A percentile compares a stretch with the other conserved stretches of the same genome.
Conservation (phyloP, 2,329 filamentous ascomycete genomes). For the Neofusicoccum umdonicola region DNA sequence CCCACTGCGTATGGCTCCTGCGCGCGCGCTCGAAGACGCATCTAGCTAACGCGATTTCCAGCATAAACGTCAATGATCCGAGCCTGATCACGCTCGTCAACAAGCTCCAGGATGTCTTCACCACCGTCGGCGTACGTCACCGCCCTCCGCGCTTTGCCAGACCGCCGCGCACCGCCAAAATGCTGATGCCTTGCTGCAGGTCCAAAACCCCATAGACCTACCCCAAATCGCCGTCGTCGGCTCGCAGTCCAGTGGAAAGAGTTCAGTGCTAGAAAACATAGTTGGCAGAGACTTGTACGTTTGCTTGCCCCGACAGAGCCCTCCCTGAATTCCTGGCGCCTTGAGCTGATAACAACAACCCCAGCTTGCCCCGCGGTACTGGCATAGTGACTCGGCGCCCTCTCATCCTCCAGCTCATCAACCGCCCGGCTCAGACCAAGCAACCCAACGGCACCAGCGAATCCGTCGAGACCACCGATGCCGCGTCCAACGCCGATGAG, state of each 20-base stretch:
- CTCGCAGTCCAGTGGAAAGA: slow-evolving; percentile 98
- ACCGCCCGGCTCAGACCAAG: slow-evolving; percentile 65
- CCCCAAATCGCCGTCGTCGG: slow-evolving; percentile 98
- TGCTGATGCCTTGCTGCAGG: slow-evolving; percentile 50
- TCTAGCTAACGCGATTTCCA: slow-evolving; percentile 32
- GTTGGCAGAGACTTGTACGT: slow-evolving; percentile 97
- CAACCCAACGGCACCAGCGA: slow-evolving; percentile 69
- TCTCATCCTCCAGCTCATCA: slow-evolving; percentile 96
- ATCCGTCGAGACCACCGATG: slow-evolving; percentile 69
- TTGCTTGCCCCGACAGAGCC: not conserved
- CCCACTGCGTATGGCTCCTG: slow-evolving; percentile 36
- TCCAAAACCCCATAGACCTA: slow-evolving; percentile 98
- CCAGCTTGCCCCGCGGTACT: slow-evolving; percentile 89
- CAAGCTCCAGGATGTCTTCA: slow-evolving; percentile 99
- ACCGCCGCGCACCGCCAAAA: slow-evolving; percentile 17
- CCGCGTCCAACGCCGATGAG: slow-evolving; percentile 87
- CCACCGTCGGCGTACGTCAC: slow-evolving; percentile 76
- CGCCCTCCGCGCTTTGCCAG: slow-evolving; percentile 6
- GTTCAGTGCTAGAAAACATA: slow-evolving; percentile 97
- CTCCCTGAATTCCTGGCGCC: slow-evolving; percentile 6
- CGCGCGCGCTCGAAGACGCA: not conserved
- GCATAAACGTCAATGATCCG: slow-evolving; percentile 71
- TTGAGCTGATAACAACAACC: slow-evolving; percentile 16
- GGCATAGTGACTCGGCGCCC: slow-evolving; percentile 96
- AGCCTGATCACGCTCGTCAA: slow-evolving; percentile 82